These are phyloP conservation scores for Pythium diclinum DNA, from an alignment of 352 stramenopile genomes.

Conservation along the genomic window DNA sequence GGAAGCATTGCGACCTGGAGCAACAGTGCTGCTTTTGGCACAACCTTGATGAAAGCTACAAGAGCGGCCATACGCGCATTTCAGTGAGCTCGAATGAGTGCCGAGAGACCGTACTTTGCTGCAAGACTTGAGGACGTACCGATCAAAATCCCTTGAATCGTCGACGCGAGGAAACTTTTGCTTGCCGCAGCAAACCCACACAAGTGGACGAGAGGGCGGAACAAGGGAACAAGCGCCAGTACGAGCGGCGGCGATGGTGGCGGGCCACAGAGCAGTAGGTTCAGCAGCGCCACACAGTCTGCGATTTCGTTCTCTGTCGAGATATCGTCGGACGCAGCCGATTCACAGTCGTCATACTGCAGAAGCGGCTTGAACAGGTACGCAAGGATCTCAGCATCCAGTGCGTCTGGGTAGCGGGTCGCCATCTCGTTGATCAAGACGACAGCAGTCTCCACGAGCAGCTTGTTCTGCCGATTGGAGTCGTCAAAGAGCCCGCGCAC, in stretches of 20 bases:
- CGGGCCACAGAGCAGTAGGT: conserved; percentile 64
- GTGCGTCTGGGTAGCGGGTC: conserved; percentile 34
- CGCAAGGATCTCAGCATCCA: conserved; percentile 55
- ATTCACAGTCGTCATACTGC: conserved; percentile 40
- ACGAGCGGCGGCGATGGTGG: conserved; percentile 51
- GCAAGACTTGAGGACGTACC: conserved; percentile 26
- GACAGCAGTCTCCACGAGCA: conserved; percentile 69
- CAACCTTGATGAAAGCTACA: conserved; percentile 37
- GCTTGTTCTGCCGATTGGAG: conserved; percentile 55
- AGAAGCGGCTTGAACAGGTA: conserved; percentile 61
- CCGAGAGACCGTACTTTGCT: neutral
- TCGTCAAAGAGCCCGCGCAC: conserved; percentile 48
- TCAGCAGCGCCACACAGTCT: conserved; percentile 47
- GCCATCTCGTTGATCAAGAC: conserved; percentile 59
- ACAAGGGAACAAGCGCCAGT: conserved; percentile 65
- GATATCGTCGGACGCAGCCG: neutral
- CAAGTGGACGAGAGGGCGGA: conserved; percentile 69
- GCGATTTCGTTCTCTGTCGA: conserved; percentile 46
- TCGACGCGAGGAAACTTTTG: conserved; percentile 57
- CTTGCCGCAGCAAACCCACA: conserved; percentile 61
- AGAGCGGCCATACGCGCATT: neutral
- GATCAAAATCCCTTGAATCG: conserved; percentile 50
- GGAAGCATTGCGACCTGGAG: conserved; percentile 60
- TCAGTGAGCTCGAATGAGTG: neutral
- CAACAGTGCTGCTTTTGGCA: conserved; percentile 30